Base-by-base conservation (phyloP, 2,329 filamentous ascomycete species). In the Paracoccidioides lutzii region DNA sequence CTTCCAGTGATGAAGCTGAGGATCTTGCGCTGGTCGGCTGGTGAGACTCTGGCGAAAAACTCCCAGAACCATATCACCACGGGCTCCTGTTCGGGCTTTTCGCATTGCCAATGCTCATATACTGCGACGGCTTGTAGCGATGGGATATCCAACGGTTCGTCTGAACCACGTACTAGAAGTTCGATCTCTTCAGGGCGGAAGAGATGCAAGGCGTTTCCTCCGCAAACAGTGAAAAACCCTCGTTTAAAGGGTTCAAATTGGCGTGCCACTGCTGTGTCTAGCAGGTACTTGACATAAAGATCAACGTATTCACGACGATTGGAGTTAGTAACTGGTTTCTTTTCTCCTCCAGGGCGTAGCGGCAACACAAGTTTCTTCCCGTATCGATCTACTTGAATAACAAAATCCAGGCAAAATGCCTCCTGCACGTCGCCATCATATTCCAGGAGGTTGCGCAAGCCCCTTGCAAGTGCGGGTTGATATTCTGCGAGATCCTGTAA, bases 241-340 rank as follows among this genome's bases (percentile, higher is more conserved):
- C 90, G 82, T 67, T 93, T 93, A 76, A 96, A 96, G 0, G 90
- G 90, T 66, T 95, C 89, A 61, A 94, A 96, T 65, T 95, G 90
- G 43, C 88, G 80, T 42, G 81, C 75, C 1, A 95, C 86, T 0
- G 87, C 80, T 5, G 78, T 83, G 63, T 95, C 89, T 9, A 96
- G 81, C 8, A 91, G 69, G 66, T 91, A 87, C 42, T 83, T 81
- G 8, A 95, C 81, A 66, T 95, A 95, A 2, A 89, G 75, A 62
- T 91, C 85, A 54, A 95, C 89, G 64, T 91, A 96, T 64, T 95
- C 90, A 60, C 82, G 81, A 33, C 88, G 80, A 63, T 95, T 96
- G 14, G 78, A 70, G 63, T 88, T 93, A n/a, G 87, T 95, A 46
- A 96, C 90, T 4, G 85, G 75, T 56, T 81, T 81, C 12, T 78